Evolutionary conservation across 2,329 filamentous ascomycete species (phyloP), one percentile per base, ranked within the genome.

Genomic region (Phyllosticta ampelicida): DNA sequence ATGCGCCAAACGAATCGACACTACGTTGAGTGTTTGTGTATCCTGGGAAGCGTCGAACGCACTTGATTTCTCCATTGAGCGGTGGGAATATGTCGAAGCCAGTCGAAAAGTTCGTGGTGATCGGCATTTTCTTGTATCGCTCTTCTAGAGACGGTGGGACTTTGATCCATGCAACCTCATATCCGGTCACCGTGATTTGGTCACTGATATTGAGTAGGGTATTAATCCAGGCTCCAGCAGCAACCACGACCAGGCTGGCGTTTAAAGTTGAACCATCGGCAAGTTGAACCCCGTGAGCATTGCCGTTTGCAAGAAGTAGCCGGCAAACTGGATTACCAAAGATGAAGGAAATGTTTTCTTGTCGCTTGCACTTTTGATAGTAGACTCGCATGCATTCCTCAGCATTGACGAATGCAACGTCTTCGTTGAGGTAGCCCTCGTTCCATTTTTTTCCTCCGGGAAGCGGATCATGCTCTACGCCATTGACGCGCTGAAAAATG

Each of bases 161-260:
- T 11, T 59, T 59, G 20, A 59, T 21, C 57, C 57, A 59, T n/a
- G 57, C 57, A 9, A 59, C 57, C 29, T 59, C 57, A 29, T 59
- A 53, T 5, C 57, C 57, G 1, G 57, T 55, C 3, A 49, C 49
- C 16, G 48, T 48, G 9, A 59, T 30, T 30, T 59, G 57, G n/a
- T 55, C 52, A 21, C 57, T 20, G 0, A 96, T 76, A 70, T 96
- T 87, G 57, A 96, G 74, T 18, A 96, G 78, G 0, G 81, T 79
- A 1, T 85, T 82, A 1, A 88, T 89, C 91, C 92, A 97, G 5
- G 92, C 90, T 11, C 92, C 92, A 0, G 90, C 84, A 0, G 92
- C 90, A 1, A 95, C 78, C 54, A 96, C 77, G 26, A 88, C 85
- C 5, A 95, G 77, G 59, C 89, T 87, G 1, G 87, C 88, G 3